Evolutionary conservation across 768 basidiomycete genomes (phyloP).

Genomic region (Tubosaeta sp.): DNA sequence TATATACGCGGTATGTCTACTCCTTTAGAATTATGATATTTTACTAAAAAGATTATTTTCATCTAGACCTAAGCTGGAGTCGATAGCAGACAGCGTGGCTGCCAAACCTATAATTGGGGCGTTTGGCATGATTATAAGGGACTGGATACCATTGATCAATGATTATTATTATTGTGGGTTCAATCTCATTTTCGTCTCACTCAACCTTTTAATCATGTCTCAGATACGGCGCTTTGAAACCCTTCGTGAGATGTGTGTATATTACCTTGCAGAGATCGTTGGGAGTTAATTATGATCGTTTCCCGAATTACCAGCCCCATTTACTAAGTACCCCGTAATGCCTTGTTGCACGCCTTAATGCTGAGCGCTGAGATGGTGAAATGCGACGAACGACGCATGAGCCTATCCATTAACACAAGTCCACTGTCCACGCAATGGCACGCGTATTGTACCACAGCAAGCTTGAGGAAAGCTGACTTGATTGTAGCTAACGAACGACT

Average conservation of each 20-base stretch:
- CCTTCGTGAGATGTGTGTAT: conserved; percentile 2
- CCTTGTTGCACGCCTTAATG: too few species aligned
- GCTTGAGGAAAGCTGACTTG: too few species aligned
- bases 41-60: not conserved
- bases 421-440: too few species aligned
- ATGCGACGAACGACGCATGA: too few species aligned
- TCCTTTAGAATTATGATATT: conserved; percentile 1
- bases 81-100: conserved; percentile 51
- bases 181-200: not conserved
- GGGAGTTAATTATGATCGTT: conserved; percentile 1
- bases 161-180: conserved; percentile 87
- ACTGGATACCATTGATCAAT: conserved; percentile 87
- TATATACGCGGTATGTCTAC: conserved; percentile 59
- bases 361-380: too few species aligned
- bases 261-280: not conserved
- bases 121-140: conserved; percentile 64
- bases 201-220: conserved; percentile 4
- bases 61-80: conserved; percentile 73
- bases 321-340: too few species aligned
- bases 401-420: too few species aligned
- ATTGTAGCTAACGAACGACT: too few species aligned
- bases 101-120: conserved; percentile 63
- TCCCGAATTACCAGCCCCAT: not conserved
- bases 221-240: conserved; percentile 44
- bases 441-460: too few species aligned